These are phyloP conservation scores for Agaricus sinodeliciosus DNA, from an alignment of 768 basidiomycete genomes.

Conservation along the genomic window DNA sequence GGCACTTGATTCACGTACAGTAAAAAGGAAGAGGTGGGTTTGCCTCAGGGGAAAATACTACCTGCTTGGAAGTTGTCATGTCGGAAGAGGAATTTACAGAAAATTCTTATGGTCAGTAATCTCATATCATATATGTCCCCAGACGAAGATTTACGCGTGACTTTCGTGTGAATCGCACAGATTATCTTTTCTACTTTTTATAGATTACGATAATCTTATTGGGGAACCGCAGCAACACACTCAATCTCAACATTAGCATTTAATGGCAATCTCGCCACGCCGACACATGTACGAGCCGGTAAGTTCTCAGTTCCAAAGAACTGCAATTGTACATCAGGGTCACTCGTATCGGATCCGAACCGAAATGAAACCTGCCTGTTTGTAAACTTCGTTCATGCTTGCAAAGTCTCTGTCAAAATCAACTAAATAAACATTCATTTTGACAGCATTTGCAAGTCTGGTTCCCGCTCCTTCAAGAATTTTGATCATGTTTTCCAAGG, in stretches of 20 bases:
- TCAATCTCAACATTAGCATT: conserved; percentile 57
- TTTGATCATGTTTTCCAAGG: conserved; percentile 31
- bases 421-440: conserved; percentile 34
- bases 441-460: conserved; percentile 32
- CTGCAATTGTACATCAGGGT: conserved; percentile 19
- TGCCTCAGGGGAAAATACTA: conserved; percentile 8
- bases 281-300: conserved; percentile 55
- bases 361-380: conserved; percentile 19
- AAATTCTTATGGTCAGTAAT: too few relatives aligned
- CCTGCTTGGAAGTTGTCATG: conserved; percentile 2
- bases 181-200: too few relatives aligned
- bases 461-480: conserved; percentile 37
- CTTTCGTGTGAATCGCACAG: neutral
- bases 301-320: conserved; percentile 38
- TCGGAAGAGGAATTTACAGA: neutral
- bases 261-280: conserved; percentile 45
- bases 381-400: conserved; percentile 33
- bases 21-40: conserved; percentile 10
- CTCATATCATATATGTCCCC: neutral
- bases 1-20: neutral
- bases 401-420: conserved; percentile 30
- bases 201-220: neutral
- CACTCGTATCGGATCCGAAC: neutral
- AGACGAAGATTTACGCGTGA: neutral
- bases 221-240: conserved; percentile 38